A percentile compares a stretch with the other conserved stretches of the same genome.
These are phyloP conservation scores for Talaromyces pinophilus DNA, from an alignment of 2,329 filamentous ascomycete genomes.

Conservation along the genomic window DNA sequence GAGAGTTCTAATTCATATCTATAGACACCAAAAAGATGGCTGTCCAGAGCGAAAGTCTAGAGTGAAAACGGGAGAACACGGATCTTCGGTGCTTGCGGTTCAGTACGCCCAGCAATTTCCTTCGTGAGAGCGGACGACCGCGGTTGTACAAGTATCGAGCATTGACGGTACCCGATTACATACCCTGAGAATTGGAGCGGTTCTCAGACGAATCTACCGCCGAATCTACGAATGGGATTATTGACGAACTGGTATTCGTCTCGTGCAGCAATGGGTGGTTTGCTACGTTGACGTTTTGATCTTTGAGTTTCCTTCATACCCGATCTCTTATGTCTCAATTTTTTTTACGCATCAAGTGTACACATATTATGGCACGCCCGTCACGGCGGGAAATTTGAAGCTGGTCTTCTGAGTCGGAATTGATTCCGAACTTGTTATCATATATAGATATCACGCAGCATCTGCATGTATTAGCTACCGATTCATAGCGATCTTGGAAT, in stretches of 20 bases:
- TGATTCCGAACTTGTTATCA: constrained; percentile 1
- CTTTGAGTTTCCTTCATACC: background rate
- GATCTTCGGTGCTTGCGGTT: background rate
- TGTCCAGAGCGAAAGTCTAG: constrained; percentile 12
- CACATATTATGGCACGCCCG: constrained; percentile 15
- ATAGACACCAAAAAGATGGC: constrained; percentile 19
- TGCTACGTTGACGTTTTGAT: background rate
- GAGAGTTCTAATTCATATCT: constrained; percentile 4
- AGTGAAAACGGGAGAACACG: background rate
- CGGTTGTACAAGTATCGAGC: background rate
- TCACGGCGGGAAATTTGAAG: constrained; percentile 6
- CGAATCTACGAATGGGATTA: background rate
- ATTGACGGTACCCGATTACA: background rate
- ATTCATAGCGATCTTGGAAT: background rate
- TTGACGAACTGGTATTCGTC: constrained; percentile 13
- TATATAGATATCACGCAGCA: constrained; percentile 14
- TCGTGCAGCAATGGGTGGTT: background rate
- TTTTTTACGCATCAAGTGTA: constrained; percentile 8
- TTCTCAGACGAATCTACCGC: background rate
- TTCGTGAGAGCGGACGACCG: background rate
- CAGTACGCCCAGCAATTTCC: constrained; percentile 1
- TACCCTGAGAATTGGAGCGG: background rate
- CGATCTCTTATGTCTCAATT: background rate
- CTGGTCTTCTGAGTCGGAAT: constrained; percentile 17
- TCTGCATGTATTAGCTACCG: constrained; percentile 8